phyloP scores from a whole-genome alignment of 345 rosid genomes.

The thale cress (Arabidopsis thaliana) region TAIR10.1 NC_003071.7:15961001-15961500 shows the following conservation, averaged over 20 bases:
- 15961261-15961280: too few species aligned
- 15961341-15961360: too few species aligned
- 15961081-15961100: not conserved
- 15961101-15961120: slow-evolving; percentile 27
- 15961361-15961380: too few species aligned
- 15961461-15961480: too few species aligned
- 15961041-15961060: slow-evolving; percentile 38
- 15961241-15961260: not conserved
- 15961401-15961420: too few species aligned
- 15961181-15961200: not conserved
- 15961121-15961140: slow-evolving; percentile 15
- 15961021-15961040: slow-evolving; percentile 43
- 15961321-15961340: too few species aligned
- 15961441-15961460: too few species aligned
- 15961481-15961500: too few species aligned
- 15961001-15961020: slow-evolving; percentile 43
- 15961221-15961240: not conserved
- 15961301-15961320: too few species aligned
- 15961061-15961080: not conserved
- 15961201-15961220: not conserved
- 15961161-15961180: not conserved
- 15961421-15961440: too few species aligned
- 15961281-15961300: too few species aligned
- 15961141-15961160: not conserved
- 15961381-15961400: too few species aligned